Conservation (phyloP, 2,329 filamentous ascomycete species). For the Magnaporthiopsis incrustans region DNA sequence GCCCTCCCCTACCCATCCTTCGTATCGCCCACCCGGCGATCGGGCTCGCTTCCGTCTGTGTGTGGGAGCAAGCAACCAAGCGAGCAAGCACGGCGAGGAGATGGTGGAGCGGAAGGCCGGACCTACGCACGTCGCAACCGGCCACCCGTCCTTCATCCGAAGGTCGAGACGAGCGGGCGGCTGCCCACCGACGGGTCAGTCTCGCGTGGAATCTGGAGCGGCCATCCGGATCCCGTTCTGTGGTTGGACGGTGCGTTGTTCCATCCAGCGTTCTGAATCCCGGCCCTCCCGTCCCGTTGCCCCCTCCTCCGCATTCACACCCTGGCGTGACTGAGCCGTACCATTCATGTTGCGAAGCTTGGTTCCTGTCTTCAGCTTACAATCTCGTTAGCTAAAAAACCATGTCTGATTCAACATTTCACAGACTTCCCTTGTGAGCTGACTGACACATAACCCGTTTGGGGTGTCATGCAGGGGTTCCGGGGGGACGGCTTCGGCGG, state of each 20-base stretch:
- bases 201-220: background rate
- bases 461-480: constrained; percentile 5
- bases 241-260: background rate
- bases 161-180: background rate
- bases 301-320: background rate
- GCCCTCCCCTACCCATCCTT: background rate
- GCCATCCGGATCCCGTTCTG: background rate
- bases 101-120: background rate
- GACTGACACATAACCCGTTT: constrained; percentile 8
- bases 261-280: background rate
- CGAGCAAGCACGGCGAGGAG: background rate
- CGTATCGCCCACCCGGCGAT: background rate
- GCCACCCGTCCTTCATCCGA: background rate
- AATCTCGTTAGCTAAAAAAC: no score
- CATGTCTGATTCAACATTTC: background rate
- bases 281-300: background rate
- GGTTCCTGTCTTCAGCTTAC: background rate
- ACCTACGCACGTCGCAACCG: background rate
- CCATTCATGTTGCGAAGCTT: background rate
- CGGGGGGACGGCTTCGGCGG: background rate
- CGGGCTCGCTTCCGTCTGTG: background rate
- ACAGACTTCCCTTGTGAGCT: background rate
- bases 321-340: no score
- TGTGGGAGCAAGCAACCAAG: background rate
- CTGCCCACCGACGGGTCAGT: background rate